These are phyloP conservation scores for Drechslerella coelobrocha DNA, from an alignment of 2,329 filamentous ascomycete species.

Conservation along the genomic window DNA sequence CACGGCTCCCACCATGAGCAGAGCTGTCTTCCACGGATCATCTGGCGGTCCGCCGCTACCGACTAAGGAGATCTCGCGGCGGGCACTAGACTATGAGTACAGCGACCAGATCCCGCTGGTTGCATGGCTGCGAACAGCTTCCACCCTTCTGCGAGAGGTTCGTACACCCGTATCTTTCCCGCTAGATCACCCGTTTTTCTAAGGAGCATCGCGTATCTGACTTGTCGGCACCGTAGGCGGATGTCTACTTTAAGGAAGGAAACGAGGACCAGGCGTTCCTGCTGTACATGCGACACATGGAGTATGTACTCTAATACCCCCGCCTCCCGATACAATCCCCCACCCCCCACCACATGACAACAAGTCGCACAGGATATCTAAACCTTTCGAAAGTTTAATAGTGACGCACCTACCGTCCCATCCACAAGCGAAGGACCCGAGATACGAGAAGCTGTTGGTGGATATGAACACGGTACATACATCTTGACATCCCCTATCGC, in stretches of 20 bases:
- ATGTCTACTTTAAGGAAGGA: conserved; percentile 82
- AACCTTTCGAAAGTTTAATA: conserved; percentile 67
- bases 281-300: conserved; percentile 84
- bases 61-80: conserved; percentile 76
- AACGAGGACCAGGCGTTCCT: conserved; percentile 89
- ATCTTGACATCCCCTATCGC: background rate
- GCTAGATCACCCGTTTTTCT: background rate
- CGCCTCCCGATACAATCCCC: too few species aligned
- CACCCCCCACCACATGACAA: too few species aligned
- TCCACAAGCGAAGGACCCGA: conserved; percentile 73
- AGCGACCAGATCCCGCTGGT: conserved; percentile 77
- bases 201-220: conserved; percentile 42
- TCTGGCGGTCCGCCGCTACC: conserved; percentile 67
- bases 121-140: conserved; percentile 81
- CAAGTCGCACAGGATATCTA: conserved; percentile 2
- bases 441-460: conserved; percentile 64
- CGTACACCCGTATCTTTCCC: conserved; percentile 53
- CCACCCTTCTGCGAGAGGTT: conserved; percentile 81
- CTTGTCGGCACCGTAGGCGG: conserved; percentile 66
- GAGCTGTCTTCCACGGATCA: conserved; percentile 55
- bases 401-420: conserved; percentile 76
- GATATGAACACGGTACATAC: conserved; percentile 44
- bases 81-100: conserved; percentile 82
- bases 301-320: conserved; percentile 52
- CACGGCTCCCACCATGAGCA: conserved; percentile 33